Conservation (phyloP, 352 stramenopile species). For the Phytopythium cucurbitacearum region DNA sequence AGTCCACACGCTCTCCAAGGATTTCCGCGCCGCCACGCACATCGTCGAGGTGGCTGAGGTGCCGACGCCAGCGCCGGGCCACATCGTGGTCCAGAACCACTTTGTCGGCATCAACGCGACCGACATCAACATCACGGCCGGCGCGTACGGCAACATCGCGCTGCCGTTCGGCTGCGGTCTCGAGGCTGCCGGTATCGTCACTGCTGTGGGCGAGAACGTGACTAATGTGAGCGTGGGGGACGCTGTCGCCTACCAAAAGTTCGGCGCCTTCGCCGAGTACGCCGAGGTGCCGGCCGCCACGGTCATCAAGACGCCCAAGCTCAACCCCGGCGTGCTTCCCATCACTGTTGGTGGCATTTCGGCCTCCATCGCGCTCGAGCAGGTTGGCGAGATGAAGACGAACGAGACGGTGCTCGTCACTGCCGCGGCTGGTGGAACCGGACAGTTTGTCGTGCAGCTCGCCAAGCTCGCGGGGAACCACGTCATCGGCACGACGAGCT, state of each 20-base stretch:
- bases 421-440: constrained; percentile 64
- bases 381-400: constrained; percentile 39
- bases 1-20: constrained; percentile 37
- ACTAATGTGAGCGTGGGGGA: constrained; percentile 36
- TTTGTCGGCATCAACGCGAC: constrained; percentile 47
- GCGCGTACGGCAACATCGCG: constrained; percentile 20
- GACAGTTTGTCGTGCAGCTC: constrained; percentile 82
- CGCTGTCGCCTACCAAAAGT: constrained; percentile 33
- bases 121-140: constrained; percentile 43
- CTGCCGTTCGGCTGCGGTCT: constrained; percentile 51
- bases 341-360: constrained; percentile 44
- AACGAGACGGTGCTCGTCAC: constrained; percentile 57
- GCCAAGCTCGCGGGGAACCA: constrained; percentile 78
- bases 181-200: constrained; percentile 34
- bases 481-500: constrained; percentile 80
- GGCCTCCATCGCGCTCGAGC: constrained; percentile 40
- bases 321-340: constrained; percentile 19
- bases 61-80: constrained; percentile 14
- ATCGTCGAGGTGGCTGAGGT: constrained; percentile 20
- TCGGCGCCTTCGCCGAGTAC: constrained; percentile 32
- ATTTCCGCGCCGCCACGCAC: constrained; percentile 29
- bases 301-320: constrained; percentile 22
- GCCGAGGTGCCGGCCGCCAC: constrained; percentile 24
- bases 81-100: constrained; percentile 28
- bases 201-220: constrained; percentile 28